phyloP scores from a whole-genome alignment of 2,329 filamentous ascomycete genomes.

The Penicillium oxalicum region DNA sequence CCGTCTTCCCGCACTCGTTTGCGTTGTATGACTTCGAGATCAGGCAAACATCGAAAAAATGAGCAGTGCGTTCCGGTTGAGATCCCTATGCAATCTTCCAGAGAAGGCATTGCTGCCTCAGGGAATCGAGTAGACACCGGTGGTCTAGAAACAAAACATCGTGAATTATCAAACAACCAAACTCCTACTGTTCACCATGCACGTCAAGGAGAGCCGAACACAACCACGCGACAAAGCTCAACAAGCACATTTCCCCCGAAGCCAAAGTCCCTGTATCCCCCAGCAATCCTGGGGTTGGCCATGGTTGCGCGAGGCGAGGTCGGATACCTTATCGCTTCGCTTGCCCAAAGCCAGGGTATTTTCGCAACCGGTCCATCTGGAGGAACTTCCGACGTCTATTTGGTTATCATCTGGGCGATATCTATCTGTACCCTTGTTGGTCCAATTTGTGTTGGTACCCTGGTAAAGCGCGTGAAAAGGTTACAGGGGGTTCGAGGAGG shows the following conservation, averaged over 20 bases:
- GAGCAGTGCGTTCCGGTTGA: background rate
- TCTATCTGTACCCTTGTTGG: constrained; percentile 53
- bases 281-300: constrained; percentile 58
- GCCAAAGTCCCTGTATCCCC: constrained; percentile 60
- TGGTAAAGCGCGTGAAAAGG: constrained; percentile 43
- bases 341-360: constrained; percentile 54
- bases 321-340: constrained; percentile 66
- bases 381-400: constrained; percentile 43
- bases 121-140: too few species aligned
- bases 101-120: too few species aligned
- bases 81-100: too few species aligned
- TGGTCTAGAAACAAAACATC: too few species aligned
- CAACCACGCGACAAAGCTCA: background rate
- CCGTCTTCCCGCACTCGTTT: background rate
- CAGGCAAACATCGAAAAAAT: background rate
- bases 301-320: constrained; percentile 80
- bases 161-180: too few species aligned
- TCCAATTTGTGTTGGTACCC: constrained; percentile 47
- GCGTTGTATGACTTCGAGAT: background rate
- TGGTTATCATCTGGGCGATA: constrained; percentile 53
- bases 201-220: background rate
- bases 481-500: constrained; percentile 28
- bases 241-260: constrained; percentile 31
- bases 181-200: background rate
- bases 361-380: constrained; percentile 27